These are phyloP conservation scores for Chaetomiaceae sp. DNA, from an alignment of 2,329 filamentous ascomycete species.

Conservation along the genomic window DNA sequence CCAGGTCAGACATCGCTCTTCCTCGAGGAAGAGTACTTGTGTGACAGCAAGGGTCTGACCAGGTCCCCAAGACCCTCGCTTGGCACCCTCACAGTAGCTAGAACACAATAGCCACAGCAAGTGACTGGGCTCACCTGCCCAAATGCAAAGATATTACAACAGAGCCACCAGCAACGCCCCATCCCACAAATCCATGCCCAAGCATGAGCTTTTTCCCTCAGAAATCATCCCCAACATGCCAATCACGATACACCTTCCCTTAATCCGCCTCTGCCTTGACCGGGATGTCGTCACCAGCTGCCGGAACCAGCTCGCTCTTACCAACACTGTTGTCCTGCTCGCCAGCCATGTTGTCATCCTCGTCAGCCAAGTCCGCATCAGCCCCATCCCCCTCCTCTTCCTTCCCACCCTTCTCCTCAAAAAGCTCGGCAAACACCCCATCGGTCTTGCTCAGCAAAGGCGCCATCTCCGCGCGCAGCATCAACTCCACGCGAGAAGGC, in stretches of 20 bases:
- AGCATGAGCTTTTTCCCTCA: too few species aligned
- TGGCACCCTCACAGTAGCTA: too few species aligned
- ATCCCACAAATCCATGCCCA: too few species aligned
- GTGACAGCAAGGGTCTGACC: too few species aligned
- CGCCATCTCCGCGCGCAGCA: conserved; percentile 21
- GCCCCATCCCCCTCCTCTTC: not conserved
- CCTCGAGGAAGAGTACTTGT: too few species aligned
- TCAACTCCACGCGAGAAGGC: conserved; percentile 15
- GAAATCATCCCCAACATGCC: too few species aligned
- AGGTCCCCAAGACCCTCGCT: too few species aligned
- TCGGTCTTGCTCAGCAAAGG: conserved; percentile 12
- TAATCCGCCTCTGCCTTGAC: not conserved
- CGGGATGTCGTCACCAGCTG: not conserved
- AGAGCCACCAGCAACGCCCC: too few species aligned
- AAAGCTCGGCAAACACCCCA: conserved; percentile 12
- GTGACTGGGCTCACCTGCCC: too few species aligned
- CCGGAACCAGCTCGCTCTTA: not conserved
- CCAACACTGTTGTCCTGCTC: not conserved
- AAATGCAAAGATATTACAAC: too few species aligned
- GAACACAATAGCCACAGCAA: too few species aligned
- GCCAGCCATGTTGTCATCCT: not conserved
- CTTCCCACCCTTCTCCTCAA: not conserved
- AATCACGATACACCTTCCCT: not conserved
- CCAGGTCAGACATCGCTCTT: too few species aligned
- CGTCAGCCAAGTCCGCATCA: not conserved